Evolutionary conservation across 306 rosid species (phyloP).

Genomic region (Datisca glomerata): DNA sequence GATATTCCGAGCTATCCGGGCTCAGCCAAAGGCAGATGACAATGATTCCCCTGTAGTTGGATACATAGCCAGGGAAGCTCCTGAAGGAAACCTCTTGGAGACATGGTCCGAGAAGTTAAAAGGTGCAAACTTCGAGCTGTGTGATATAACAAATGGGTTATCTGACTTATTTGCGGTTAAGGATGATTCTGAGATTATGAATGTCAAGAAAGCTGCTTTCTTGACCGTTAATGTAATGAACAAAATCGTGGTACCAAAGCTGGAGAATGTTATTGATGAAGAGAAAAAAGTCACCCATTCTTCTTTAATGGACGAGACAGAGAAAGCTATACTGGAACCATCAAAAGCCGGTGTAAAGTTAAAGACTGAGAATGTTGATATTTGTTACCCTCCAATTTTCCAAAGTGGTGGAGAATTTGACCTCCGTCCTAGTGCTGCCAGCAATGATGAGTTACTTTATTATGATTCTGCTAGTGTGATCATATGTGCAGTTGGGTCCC

Average conservation of each 20-base stretch:
- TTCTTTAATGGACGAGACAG: constrained; percentile 82
- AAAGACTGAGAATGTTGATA: constrained; percentile 81
- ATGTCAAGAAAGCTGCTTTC: constrained; percentile 71
- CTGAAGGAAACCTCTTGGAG: constrained; percentile 79
- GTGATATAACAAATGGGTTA: constrained; percentile 68
- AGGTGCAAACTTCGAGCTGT: constrained; percentile 32
- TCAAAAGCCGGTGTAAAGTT: constrained; percentile 61
- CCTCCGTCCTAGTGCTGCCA: constrained; percentile 92
- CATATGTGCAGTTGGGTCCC: constrained; percentile 84
- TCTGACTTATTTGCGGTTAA: constrained; percentile 58
- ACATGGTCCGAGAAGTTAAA: constrained; percentile 66
- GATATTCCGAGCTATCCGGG: constrained; percentile 44
- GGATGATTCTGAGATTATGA: constrained; percentile 55
- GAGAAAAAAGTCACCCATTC: constrained; percentile 82
- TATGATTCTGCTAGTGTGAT: constrained; percentile 83
- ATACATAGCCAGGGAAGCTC: constrained; percentile 62
- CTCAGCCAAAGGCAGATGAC: constrained; percentile 52
- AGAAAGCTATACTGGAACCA: constrained; percentile 77
- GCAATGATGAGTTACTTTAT: constrained; percentile 74
- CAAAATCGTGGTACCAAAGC: constrained; percentile 66
- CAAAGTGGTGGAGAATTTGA: constrained; percentile 94
- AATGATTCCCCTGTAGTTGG: constrained; percentile 48
- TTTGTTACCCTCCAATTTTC: constrained; percentile 88
- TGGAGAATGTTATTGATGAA: constrained; percentile 85
- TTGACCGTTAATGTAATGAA: constrained; percentile 71